phyloP scores from a whole-genome alignment of 2,329 filamentous ascomycete genomes.

The Geosmithia flava region DNA sequence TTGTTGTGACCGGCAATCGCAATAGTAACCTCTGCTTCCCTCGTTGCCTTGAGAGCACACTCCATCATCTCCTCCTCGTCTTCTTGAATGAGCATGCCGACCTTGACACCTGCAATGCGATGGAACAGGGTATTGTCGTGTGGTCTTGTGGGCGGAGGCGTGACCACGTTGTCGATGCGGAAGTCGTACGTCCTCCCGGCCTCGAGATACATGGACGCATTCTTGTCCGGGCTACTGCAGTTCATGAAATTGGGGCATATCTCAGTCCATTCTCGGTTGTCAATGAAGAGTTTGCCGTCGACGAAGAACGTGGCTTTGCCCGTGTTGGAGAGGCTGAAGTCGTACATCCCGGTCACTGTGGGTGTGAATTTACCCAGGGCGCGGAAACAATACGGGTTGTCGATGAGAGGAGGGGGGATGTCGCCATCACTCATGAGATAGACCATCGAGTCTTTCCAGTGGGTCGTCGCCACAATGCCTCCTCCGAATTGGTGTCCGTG shows the following conservation, averaged over 20 bases:
- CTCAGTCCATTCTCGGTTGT: slow-evolving; percentile 58
- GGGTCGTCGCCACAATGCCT: slow-evolving; percentile 2
- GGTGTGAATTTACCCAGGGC: slow-evolving; percentile 48
- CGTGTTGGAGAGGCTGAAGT: slow-evolving; percentile 54
- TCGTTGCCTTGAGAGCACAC: slow-evolving; percentile 44
- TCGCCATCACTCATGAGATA: slow-evolving; percentile 18
- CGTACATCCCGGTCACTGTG: slow-evolving; percentile 46
- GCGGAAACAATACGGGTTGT: neutral
- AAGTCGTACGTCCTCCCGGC: slow-evolving; percentile 5
- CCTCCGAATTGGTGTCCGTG: slow-evolving; percentile 3
- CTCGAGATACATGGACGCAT: slow-evolving; percentile 1
- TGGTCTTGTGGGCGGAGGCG: slow-evolving; percentile 4
- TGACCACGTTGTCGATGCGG: slow-evolving; percentile 8
- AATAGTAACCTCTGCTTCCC: slow-evolving; percentile 47
- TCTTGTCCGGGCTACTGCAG: slow-evolving; percentile 7
- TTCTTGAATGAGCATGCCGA: slow-evolving; percentile 1
- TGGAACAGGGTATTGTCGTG: slow-evolving; percentile 13
- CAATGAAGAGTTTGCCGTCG: slow-evolving; percentile 44
- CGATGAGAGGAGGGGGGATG: slow-evolving; percentile 36
- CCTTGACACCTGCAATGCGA: slow-evolving; percentile 7
- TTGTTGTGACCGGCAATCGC: slow-evolving; percentile 58
- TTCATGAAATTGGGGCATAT: slow-evolving; percentile 31
- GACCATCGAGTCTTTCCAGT: slow-evolving; percentile 8
- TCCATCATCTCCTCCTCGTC: slow-evolving; percentile 15
- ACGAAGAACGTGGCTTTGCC: slow-evolving; percentile 50